Evolutionary conservation across 352 stramenopile genomes (phyloP), one percentile per base, ranked within the genome.

Genomic region (Phytophthora litchii): DNA sequence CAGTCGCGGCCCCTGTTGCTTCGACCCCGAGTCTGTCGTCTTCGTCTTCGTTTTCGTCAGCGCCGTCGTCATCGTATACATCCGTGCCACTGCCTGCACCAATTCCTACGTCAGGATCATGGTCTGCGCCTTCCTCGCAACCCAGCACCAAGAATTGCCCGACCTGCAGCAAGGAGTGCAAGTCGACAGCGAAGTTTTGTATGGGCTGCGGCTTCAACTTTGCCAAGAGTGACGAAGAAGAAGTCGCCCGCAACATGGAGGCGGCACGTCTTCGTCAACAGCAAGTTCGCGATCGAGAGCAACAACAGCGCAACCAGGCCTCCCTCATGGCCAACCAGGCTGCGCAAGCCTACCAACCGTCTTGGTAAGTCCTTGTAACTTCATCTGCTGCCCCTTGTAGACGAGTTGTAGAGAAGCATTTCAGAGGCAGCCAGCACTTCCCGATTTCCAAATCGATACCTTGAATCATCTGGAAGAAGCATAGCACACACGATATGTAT

Each of bases 141-240:
- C 55, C 76, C 3, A 62, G 56, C 14, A 75, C 76, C 1, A 90
- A 91, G 63, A 70, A 70, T n/a, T 94, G 85, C 51, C 73, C 76
- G 27, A 68, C 60, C 10, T 94, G 85, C 56, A 69, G 70, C 40
- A 83, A 83, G 37, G 65, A 83, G 45, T 94, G 85, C 80, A 94
- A 94, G 64, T 70, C 64, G 23, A 64, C 71, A 5, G 81, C 83
- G 41, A 94, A 94, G 54, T 94, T 94, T 54, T 94, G 85, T 67
- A 74, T 92, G 42, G 70, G 72, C 21, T 94, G 85, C 34, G 85
- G 85, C 36, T 89, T 89, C 52, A 92, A 89, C 54, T 94, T 92
- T 58, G 73, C 79, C 12, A 70, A 82, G 45, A 79, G 80, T 44
- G 85, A 92, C 14, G 83, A 94, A 38, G 79, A 91, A 21, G 75